Evolutionary conservation across 768 basidiomycete genomes (phyloP).

Genomic region (Paxillus involutus): DNA sequence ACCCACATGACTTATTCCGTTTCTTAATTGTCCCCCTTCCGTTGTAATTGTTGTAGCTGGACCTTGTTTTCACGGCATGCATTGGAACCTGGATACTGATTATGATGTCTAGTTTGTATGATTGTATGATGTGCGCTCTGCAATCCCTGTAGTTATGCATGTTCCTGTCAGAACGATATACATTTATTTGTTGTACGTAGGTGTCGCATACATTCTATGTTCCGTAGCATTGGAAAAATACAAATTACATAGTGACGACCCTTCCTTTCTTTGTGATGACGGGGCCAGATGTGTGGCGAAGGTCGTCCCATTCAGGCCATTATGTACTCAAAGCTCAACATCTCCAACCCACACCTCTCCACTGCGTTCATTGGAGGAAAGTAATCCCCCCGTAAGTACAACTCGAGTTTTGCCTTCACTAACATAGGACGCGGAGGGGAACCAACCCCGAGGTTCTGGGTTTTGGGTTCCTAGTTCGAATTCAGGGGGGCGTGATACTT

Average conservation of each 20-base stretch:
- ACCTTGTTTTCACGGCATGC: not conserved
- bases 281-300: not conserved
- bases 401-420: conserved; percentile 24
- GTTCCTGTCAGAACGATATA: not conserved
- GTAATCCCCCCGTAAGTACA: conserved; percentile 41
- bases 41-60: not conserved
- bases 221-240: not conserved
- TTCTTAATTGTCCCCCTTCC: not conserved
- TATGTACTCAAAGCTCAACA: conserved; percentile 17
- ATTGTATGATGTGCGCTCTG: not conserved
- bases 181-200: not conserved
- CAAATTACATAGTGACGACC: not conserved
- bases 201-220: not conserved
- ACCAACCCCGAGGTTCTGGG: conserved; percentile 45
- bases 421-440: conserved; percentile 31
- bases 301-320: not conserved
- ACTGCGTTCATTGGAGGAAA: conserved; percentile 41
- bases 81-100: not conserved
- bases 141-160: not conserved
- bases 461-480: not conserved
- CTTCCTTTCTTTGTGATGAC: not conserved
- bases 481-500: not conserved
- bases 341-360: conserved; percentile 42
- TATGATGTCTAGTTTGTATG: too few species aligned
- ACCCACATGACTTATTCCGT: not conserved